Evolutionary conservation across 1,139 yeast genomes (phyloP).

Genomic region (Tardiomyces depauwii): DNA sequence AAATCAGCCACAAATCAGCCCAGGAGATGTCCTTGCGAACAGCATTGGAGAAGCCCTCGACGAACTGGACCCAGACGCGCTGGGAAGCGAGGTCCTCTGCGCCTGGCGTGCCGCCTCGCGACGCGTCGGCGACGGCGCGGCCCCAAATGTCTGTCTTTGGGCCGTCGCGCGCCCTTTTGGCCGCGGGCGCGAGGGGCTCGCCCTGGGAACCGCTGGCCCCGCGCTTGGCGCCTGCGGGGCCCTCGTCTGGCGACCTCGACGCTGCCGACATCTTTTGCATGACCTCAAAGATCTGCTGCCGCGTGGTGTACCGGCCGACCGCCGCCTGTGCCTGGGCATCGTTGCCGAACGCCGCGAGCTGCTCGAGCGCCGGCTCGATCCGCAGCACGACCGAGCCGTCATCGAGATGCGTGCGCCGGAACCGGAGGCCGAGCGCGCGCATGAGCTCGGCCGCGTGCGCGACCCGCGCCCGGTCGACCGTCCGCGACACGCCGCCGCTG

Average conservation of each 20-base stretch:
- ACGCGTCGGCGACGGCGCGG: not conserved
- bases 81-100: slow-evolving; percentile 14
- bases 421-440: slow-evolving; percentile 16
- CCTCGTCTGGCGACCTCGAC: not conserved
- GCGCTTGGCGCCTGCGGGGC: slow-evolving; percentile 1
- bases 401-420: slow-evolving; percentile 20
- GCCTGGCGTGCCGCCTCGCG: slow-evolving; percentile 2
- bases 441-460: slow-evolving; percentile 17
- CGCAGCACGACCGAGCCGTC: slow-evolving; percentile 20
- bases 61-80: slow-evolving; percentile 81
- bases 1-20: slow-evolving; percentile 48
- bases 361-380: slow-evolving; percentile 28
- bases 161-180: not conserved
- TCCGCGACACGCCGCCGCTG: slow-evolving; percentile 9
- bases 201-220: slow-evolving; percentile 3
- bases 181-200: not conserved
- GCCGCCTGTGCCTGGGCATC: slow-evolving; percentile 14
- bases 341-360: slow-evolving; percentile 17
- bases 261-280: slow-evolving; percentile 3
- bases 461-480: slow-evolving; percentile 14
- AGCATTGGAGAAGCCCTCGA: slow-evolving; percentile 92
- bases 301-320: slow-evolving; percentile 19
- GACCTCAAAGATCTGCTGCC: slow-evolving; percentile 18
- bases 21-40: slow-evolving; percentile 79
- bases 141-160: not conserved